phyloP scores from a whole-genome alignment of 2,329 filamentous ascomycete species.

The Cadophora sp. region DNA sequence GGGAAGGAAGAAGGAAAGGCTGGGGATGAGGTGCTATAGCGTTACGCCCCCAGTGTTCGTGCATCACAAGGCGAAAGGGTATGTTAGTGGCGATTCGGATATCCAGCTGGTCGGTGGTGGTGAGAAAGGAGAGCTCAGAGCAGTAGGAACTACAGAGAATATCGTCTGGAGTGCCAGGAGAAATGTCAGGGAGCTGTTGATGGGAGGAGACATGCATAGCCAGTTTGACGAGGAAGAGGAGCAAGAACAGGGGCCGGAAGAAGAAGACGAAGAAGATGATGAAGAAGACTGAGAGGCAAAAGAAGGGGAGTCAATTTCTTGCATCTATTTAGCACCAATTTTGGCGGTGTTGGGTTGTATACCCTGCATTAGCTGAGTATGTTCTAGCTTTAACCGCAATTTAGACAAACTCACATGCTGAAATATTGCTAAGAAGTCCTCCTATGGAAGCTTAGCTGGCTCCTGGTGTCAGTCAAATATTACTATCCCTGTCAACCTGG shows the following conservation, averaged over 20 bases:
- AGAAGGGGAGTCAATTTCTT: neutral
- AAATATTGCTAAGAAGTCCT: neutral
- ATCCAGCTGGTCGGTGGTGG: constrained; percentile 39
- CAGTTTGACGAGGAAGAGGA: constrained; percentile 10
- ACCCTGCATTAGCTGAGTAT: neutral
- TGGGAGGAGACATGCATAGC: constrained; percentile 10
- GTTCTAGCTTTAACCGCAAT: neutral
- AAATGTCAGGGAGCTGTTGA: constrained; percentile 9
- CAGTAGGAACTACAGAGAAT: constrained; percentile 41
- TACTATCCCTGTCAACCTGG: neutral
- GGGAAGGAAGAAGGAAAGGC: constrained; percentile 34
- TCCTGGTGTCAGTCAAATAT: neutral
- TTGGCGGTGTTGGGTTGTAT: neutral
- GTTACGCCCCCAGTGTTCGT: constrained; percentile 47
- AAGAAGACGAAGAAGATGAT: neutral
- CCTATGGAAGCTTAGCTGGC: neutral
- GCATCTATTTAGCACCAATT: neutral
- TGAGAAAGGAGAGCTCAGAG: constrained; percentile 27
- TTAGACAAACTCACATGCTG: neutral
- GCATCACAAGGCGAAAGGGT: constrained; percentile 45
- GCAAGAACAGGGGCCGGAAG: neutral
- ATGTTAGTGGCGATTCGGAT: constrained; percentile 43
- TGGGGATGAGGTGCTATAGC: constrained; percentile 44
- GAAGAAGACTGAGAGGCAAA: no score
- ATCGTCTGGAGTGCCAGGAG: constrained; percentile 45